Conservation (phyloP, 805 yeast species). For the Millerago galiae region DNA sequence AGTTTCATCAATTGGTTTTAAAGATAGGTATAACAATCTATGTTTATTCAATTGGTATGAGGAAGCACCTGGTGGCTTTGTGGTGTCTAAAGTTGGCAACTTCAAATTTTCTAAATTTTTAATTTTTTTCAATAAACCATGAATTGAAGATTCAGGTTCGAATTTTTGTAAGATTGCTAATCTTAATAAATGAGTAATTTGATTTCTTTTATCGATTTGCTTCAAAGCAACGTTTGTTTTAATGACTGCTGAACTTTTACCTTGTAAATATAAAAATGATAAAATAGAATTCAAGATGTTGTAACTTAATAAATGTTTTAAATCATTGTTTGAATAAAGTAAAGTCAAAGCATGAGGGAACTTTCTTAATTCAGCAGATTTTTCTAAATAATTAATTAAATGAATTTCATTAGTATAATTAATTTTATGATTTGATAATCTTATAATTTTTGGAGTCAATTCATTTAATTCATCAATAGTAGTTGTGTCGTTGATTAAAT, state of each 20-base stretch:
- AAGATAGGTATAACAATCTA: constrained; percentile 19
- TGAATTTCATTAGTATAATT: constrained; percentile 16
- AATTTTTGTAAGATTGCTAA: constrained; percentile 14
- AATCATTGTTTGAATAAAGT: constrained; percentile 12
- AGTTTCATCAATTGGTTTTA: constrained; percentile 17
- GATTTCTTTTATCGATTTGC: constrained; percentile 6
- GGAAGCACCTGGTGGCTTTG: constrained; percentile 9
- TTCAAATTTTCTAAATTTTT: background rate
- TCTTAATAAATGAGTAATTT: constrained; percentile 14
- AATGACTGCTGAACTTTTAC: constrained; percentile 9
- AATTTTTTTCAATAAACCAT: constrained; percentile 5
- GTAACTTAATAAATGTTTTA: constrained; percentile 7
- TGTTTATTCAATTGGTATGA: constrained; percentile 8
- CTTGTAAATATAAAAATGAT: constrained; percentile 19
- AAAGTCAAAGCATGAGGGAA: constrained; percentile 19
- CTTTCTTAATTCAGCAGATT: constrained; percentile 17
- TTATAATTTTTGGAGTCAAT: constrained; percentile 11
- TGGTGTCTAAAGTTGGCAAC: constrained; percentile 10
- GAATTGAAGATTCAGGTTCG: constrained; percentile 8
- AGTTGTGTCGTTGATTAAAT: constrained; percentile 20
- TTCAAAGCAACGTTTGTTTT: constrained; percentile 10
- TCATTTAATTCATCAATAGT: constrained; percentile 15
- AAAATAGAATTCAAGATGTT: constrained; percentile 17
- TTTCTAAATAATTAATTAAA: constrained; percentile 16
- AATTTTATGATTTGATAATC: constrained; percentile 15